Evolutionary conservation across 352 stramenopile genomes (phyloP).

Genomic region (Phytophthora sp.): DNA sequence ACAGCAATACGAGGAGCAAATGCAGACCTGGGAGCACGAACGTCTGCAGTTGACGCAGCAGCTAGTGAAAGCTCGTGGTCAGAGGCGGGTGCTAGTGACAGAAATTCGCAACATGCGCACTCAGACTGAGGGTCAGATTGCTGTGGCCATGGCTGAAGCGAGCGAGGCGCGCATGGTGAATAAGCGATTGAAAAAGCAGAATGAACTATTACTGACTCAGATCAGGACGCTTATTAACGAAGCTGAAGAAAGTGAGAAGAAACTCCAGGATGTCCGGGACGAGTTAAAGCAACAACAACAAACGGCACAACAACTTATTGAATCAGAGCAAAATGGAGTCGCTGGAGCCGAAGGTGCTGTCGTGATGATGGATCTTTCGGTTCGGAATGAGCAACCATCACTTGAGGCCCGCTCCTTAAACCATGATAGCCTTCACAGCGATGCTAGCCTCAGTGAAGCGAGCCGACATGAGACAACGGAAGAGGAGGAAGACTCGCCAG

Average conservation of each 20-base stretch:
- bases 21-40: slow-evolving; percentile 58
- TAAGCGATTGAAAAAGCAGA: slow-evolving; percentile 81
- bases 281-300: slow-evolving; percentile 31
- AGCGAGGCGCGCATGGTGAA: slow-evolving; percentile 90
- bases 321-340: not conserved
- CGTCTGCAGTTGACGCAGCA: slow-evolving; percentile 67
- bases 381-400: slow-evolving; percentile 4
- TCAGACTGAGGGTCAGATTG: slow-evolving; percentile 76
- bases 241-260: slow-evolving; percentile 52
- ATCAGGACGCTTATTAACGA: slow-evolving; percentile 80
- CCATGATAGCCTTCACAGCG: not conserved
- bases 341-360: slow-evolving; percentile 13
- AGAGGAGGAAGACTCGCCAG: slow-evolving; percentile 24
- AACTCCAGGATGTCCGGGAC: slow-evolving; percentile 32
- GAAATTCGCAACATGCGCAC: slow-evolving; percentile 82
- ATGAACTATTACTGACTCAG: slow-evolving; percentile 80
- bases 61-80: slow-evolving; percentile 77
- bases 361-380: slow-evolving; percentile 27
- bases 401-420: not conserved
- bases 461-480: slow-evolving; percentile 11
- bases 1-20: slow-evolving; percentile 74
- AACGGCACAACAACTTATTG: slow-evolving; percentile 3
- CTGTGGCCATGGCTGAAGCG: slow-evolving; percentile 84
- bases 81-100: slow-evolving; percentile 79
- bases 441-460: slow-evolving; percentile 1